Evolutionary conservation across 768 basidiomycete genomes (phyloP), one percentile per base, ranked within the genome.

Genomic region (Rhodocollybia butyracea): DNA sequence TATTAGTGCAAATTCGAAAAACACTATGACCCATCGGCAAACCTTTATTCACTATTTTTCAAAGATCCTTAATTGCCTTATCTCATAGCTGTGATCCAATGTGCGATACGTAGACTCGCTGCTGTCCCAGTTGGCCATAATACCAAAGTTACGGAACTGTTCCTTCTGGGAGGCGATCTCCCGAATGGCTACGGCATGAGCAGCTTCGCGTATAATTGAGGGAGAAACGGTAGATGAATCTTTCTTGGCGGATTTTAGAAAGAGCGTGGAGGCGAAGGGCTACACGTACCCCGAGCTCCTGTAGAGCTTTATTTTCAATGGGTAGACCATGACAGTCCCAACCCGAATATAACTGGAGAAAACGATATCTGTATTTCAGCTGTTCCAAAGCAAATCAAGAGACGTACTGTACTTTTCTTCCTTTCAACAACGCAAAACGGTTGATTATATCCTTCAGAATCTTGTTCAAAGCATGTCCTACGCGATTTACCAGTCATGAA

Each of bases 241-340:
- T 68, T 81, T 71, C 84, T 87, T 65, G 40, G 46, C 10, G 61
- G 53, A 56, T 46, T 38, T 57, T 3, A 59, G 46, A 15, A 22
- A 13, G 2, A 21, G 24, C 10, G 38, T 2, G 8, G 38, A 55
- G 7, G 5, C 34, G 17, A 41, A 26, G 21, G 13, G 26, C 19
- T 22, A 64, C 45, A 60, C 81, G 53, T 64, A 91, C 91, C 54
- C 82, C 79, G 26, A 96, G 76, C 22, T 88, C 81, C 57, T 88
- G 76, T 32, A 99, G 73, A 0, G 94, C 91, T 64, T 97, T 98
- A 61, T 93, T 92, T 68, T 98, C 96, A 58, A 98, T 98, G 0
- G 96, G 96, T 12, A 98, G 82, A 5, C 96, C 96, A 67, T 99
- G 96, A 63, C 96, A 98, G 64, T 99, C 96, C 93, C 94, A 99